Evolutionary conservation across 2,329 filamentous ascomycete species (phyloP), one percentile per base, ranked within the genome.

Genomic region (Lasiodiplodia citricola): DNA sequence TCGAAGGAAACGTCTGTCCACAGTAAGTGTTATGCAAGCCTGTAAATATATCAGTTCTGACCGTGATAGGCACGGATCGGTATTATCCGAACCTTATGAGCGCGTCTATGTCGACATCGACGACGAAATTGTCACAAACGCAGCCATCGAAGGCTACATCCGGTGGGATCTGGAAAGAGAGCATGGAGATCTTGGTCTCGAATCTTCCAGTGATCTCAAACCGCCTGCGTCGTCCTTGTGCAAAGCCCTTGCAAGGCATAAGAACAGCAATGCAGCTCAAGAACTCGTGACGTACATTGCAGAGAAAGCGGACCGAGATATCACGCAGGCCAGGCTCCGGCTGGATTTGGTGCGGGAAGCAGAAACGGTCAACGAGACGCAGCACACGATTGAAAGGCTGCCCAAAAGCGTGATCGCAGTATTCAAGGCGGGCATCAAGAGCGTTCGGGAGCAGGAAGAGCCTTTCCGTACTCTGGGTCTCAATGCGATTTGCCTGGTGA

Each of bases 101-200:
- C 41, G 18, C 16, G 5, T 44, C 16, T 44, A 44, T 18, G 2
- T 18, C 8, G 18, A 44, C 14, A 44, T 44, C 6, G 28, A 28
- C 28, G 1, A 0, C 28, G 5, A 8, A 7, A n/a, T 18, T 1
- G 41, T 18, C 18, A 18, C 41, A 8, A 0, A n/a, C 2, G 16
- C 18, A 6, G 16, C 7, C 6, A n/a, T 44, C 8, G 3, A 18
- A 18, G 5, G 18, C 16, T 44, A 44, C 41, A 8, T 44, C 16
- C 18, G 6, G 18, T 44, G 41, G 41, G 41, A 44, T 8, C 6
- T 44, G 41, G 41, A 18, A 44, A 16, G 41, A 44, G 41, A 44
- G 41, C 41, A 44, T 44, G 41, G 41, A n/a, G 5, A 18, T 18
- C 18, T 44, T 44, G 41, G 41, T 8, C 41, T 44, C 6, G 6